Conservation (phyloP, 2,329 filamentous ascomycete genomes). For the Hypoxylon sp. region DNA sequence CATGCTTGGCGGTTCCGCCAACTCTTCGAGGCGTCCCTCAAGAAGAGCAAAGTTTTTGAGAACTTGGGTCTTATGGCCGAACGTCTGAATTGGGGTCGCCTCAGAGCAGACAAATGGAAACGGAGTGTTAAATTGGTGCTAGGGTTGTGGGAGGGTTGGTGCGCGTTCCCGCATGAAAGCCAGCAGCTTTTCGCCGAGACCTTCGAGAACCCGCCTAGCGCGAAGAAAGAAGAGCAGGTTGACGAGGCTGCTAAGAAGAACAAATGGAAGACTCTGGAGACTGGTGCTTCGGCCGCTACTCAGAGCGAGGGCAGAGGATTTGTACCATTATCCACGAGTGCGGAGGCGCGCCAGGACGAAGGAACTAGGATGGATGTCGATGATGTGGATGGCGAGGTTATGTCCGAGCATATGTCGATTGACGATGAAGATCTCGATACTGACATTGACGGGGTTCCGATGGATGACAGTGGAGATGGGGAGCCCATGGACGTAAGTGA, state of each 20-base stretch:
- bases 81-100: constrained; percentile 81
- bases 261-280: constrained; percentile 68
- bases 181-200: constrained; percentile 78
- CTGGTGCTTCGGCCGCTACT: constrained; percentile 50
- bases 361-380: constrained; percentile 56
- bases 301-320: constrained; percentile 50
- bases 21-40: constrained; percentile 81
- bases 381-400: constrained; percentile 61
- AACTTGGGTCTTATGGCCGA: constrained; percentile 80
- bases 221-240: constrained; percentile 55
- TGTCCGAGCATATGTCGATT: constrained; percentile 63
- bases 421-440: constrained; percentile 65
- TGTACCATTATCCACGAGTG: constrained; percentile 45
- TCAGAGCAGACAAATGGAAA: constrained; percentile 89
- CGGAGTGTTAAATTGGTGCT: constrained; percentile 79
- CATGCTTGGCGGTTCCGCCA: constrained; percentile 90
- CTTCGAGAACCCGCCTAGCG: constrained; percentile 79
- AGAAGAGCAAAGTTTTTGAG: constrained; percentile 77
- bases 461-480: constrained; percentile 52
- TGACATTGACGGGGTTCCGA: constrained; percentile 63
- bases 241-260: constrained; percentile 57
- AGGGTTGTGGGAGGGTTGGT: constrained; percentile 79
- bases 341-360: constrained; percentile 53
- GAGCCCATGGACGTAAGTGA: constrained; percentile 55
- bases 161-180: constrained; percentile 79